These are phyloP conservation scores for Penicillium corylophilum DNA, from an alignment of 2,329 filamentous ascomycete genomes.

Conservation along the genomic window DNA sequence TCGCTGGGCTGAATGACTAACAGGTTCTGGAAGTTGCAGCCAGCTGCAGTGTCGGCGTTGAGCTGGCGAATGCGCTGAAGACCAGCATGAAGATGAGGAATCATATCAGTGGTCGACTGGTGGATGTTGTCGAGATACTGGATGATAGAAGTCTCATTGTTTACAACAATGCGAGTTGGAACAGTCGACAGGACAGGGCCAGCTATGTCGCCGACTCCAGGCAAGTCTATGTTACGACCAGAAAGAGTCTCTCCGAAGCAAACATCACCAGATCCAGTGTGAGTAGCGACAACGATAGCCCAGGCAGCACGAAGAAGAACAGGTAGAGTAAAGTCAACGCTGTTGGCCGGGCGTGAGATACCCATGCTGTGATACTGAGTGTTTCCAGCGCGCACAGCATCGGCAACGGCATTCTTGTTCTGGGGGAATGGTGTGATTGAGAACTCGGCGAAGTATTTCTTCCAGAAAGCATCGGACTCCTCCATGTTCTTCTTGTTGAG, in stretches of 20 bases:
- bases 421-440: slow-evolving; percentile 31
- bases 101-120: slow-evolving; percentile 55
- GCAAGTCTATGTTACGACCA: slow-evolving; percentile 53
- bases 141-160: slow-evolving; percentile 35
- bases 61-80: slow-evolving; percentile 54
- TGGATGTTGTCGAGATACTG: slow-evolving; percentile 60
- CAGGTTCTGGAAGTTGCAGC: slow-evolving; percentile 50
- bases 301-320: slow-evolving; percentile 54
- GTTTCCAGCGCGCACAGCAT: slow-evolving; percentile 26
- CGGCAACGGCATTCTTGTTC: slow-evolving; percentile 20
- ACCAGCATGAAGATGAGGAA: slow-evolving; percentile 66
- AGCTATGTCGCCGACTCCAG: slow-evolving; percentile 49
- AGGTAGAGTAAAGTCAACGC: slow-evolving; percentile 44
- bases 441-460: slow-evolving; percentile 27
- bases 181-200: slow-evolving; percentile 43
- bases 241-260: slow-evolving; percentile 57
- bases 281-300: slow-evolving; percentile 51
- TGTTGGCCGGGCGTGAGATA: slow-evolving; percentile 18
- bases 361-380: slow-evolving; percentile 24
- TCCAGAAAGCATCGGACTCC: slow-evolving; percentile 35
- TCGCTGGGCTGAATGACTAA: slow-evolving; percentile 44
- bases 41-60: slow-evolving; percentile 47
- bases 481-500: slow-evolving; percentile 26
- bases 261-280: slow-evolving; percentile 49
- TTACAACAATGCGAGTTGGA: slow-evolving; percentile 41